Evolutionary conservation across 1,284 basidiomycete species (phyloP), one percentile per base, ranked within the genome.

Genomic region (Ceratobasidium sp.): DNA sequence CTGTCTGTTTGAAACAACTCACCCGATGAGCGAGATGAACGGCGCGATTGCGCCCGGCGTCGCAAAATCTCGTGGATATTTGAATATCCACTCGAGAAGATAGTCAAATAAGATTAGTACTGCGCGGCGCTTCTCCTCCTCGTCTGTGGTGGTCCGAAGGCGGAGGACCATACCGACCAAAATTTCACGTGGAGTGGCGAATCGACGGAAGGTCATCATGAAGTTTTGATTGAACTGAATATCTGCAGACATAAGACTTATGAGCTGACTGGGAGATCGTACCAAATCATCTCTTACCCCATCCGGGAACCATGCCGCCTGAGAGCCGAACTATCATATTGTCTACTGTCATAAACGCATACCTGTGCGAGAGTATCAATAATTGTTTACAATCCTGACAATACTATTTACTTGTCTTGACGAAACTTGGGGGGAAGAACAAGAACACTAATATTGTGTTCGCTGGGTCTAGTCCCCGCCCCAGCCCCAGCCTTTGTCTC

Each of bases 101-200:
- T 94, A 85, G 81, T 92, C 88, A 80, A 93, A 95, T 12, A 77
- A 44, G 23, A 77, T 68, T 6, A 53, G 23, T 23, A 77, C 26
- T n/a, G 75, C 64, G 15, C 75, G 75, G 9, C 39, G 26, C 42
- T 28, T 67, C 28, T 64, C 72, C 49, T 77, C 55, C 13, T 28
- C 53, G 28, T 68, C 53, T 12, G 28, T 42, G 3, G 26, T 49
- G 13, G 53, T 12, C 7, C 66, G 51, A 12, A 95, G 86, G 80
- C 92, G 90, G 39, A 93, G 90, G 89, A 95, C 92, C 93, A 95
- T 94, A 3, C 93, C 91, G 67, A 95, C 87, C n/a, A 95, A 86
- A 20, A 95, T 85, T 79, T 88, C 91, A 53, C 93, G 89, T 13
- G 93, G 94, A 67, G 88, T 92, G 53, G 93, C 88, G 83, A 95